Percentiles rank a stretch among this genome's conserved stretches.
Evolutionary conservation across 345 rosid species (phyloP).

Genomic region (Reutealis trisperma): DNA sequence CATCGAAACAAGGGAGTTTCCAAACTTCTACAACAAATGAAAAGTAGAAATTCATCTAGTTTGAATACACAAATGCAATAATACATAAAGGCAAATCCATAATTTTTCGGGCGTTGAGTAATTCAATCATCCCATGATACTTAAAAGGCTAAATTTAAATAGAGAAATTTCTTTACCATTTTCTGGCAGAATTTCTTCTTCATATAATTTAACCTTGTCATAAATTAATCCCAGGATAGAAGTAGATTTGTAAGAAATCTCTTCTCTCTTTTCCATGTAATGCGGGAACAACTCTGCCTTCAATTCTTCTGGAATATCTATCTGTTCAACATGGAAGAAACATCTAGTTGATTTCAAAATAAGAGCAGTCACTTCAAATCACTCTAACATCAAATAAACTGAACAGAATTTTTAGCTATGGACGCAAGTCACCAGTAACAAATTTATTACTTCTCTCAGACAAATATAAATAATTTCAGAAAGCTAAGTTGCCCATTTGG

Average conservation of each 20-base stretch:
- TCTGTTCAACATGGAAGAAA: constrained; percentile 28
- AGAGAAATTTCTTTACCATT: constrained; percentile 37
- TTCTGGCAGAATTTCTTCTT: constrained; percentile 22
- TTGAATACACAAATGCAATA: background rate
- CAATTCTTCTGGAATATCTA: constrained; percentile 48
- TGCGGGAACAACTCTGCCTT: constrained; percentile 55
- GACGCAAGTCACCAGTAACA: background rate
- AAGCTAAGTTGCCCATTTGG: background rate
- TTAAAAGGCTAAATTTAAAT: background rate
- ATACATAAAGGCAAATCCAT: background rate
- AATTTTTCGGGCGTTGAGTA: background rate
- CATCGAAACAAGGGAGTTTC: constrained; percentile 53
- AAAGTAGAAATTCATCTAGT: background rate
- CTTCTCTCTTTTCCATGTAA: constrained; percentile 46
- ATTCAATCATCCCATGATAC: background rate
- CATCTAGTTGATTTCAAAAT: background rate
- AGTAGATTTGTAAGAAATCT: constrained; percentile 42
- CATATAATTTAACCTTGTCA: constrained; percentile 41
- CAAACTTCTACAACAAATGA: constrained; percentile 36
- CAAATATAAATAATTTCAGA: background rate
- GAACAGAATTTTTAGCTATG: too few species aligned
- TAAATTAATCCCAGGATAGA: constrained; percentile 69
- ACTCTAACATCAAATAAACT: background rate
- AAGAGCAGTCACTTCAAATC: background rate
- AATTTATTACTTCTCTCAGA: background rate